Evolutionary conservation across 139 green algal genomes (phyloP), one percentile per base, ranked within the genome.

Genomic region (Limnomonas spitsbergensis): DNA sequence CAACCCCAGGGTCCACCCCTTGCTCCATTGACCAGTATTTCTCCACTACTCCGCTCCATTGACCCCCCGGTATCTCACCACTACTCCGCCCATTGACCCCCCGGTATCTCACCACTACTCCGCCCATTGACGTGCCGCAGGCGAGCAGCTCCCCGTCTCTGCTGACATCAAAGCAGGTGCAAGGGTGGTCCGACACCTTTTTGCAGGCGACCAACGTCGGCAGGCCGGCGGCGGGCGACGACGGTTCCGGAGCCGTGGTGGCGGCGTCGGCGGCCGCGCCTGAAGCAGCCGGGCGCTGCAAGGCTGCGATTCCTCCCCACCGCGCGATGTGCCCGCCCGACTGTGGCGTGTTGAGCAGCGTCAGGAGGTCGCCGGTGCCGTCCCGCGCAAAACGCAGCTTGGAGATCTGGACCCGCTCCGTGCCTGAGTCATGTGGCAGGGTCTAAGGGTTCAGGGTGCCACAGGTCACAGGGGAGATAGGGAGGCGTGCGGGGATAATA

Each of bases 91-190:
- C n/a, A n/a, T n/a, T n/a, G n/a, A n/a, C n/a, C n/a, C n/a, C n/a
- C n/a, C 20, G n/a, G 24, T 72, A 24, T 72, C 79, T 70, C 32
- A 84, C 80, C 67, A 70, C 74, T 14, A 81, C 80, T 66, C 69
- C 67, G 1, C 80, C 80, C 75, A 81, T 74, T 3, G 80, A 84
- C 2, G 75, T 84, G 47, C 80, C 74, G 1, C 80, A 34, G 26
- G 75, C 80, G 35, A 78, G 67, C 67, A 78, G 36, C 2, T 9
- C 35, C 26, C 80, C 80, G 31, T 80, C 75, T 1, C n/a, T 40
- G 67, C 74, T 84, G 31, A 53, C 80, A 35, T 84, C 80, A 73
- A 84, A 68, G 80, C 80, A 84, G 2, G 80, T 66, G 29, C 66
- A 74, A 6, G 80, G 38, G 1, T 68, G 9, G 26, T 84, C 74